Percentiles rank a stretch among this genome's conserved stretches.
phyloP scores from a whole-genome alignment of 176 grass and related monocot species.

The Rhipidocladum racemiflorum region DNA sequence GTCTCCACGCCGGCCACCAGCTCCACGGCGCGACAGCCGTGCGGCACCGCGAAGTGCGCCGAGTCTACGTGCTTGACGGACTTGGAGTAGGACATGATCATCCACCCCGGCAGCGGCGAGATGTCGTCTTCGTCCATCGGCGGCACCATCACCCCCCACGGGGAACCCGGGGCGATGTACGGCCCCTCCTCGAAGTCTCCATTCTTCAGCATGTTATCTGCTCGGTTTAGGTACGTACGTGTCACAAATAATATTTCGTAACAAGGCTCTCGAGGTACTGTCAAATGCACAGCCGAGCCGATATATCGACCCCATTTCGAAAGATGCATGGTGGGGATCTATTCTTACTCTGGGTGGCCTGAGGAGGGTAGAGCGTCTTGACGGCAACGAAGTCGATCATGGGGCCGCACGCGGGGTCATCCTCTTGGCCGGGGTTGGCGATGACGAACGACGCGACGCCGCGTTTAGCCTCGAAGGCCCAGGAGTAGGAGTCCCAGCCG shows the following conservation, averaged over 20 bases:
- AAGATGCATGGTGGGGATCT: background rate
- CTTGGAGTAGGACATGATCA: slow-evolving; percentile 59
- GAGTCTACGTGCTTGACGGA: slow-evolving; percentile 52
- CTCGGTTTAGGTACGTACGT: too few species aligned
- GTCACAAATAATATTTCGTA: too few species aligned
- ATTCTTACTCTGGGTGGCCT: slow-evolving; percentile 9
- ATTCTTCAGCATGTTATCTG: slow-evolving; percentile 42
- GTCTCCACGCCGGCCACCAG: slow-evolving; percentile 54
- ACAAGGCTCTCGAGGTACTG: too few species aligned
- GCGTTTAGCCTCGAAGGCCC: slow-evolving; percentile 42
- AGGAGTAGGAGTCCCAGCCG: slow-evolving; percentile 64
- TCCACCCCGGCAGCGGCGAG: slow-evolving; percentile 60
- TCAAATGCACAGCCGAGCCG: too few species aligned
- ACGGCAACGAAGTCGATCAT: slow-evolving; percentile 52
- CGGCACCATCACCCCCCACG: slow-evolving; percentile 56
- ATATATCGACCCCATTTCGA: too few species aligned
- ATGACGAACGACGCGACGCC: slow-evolving; percentile 28
- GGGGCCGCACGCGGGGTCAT: slow-evolving; percentile 53
- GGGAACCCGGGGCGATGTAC: slow-evolving; percentile 26
- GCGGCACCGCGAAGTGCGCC: slow-evolving; percentile 46
- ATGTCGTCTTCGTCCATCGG: slow-evolving; percentile 44
- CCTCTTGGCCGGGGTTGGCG: slow-evolving; percentile 40
- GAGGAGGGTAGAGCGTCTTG: slow-evolving; percentile 20
- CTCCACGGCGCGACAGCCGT: slow-evolving; percentile 52
- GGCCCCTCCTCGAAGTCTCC: slow-evolving; percentile 59